Conservation (phyloP, 208 protist species). For the Strigomonas galati region DNA sequence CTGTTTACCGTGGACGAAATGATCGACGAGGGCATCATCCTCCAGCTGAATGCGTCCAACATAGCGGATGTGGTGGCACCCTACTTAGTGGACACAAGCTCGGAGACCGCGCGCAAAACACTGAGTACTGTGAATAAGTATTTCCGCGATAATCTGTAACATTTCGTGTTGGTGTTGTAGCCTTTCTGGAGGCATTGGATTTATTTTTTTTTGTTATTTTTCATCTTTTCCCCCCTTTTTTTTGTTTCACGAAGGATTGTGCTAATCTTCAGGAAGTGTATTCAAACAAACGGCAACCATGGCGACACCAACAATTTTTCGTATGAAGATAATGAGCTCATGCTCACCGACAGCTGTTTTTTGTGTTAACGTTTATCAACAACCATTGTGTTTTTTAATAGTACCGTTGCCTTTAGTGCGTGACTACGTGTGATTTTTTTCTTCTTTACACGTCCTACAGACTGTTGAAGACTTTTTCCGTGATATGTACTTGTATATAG, state of each 20-base stretch:
- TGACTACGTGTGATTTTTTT: background rate
- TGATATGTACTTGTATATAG: background rate
- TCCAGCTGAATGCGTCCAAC: conserved; percentile 64
- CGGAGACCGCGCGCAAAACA: conserved; percentile 60
- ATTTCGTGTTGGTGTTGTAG: background rate
- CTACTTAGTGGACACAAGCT: conserved; percentile 50
- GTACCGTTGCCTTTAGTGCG: background rate
- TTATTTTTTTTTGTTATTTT: background rate
- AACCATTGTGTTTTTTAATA: no score
- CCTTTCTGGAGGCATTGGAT: background rate
- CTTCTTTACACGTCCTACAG: background rate
- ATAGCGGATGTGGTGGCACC: conserved; percentile 60
- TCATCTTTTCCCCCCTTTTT: background rate
- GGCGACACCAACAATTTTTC: no score
- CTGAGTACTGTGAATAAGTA: conserved; percentile 84
- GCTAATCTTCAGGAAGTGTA: no score
- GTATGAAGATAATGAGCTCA: no score
- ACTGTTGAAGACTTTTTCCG: conserved; percentile 4
- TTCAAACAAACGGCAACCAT: no score
- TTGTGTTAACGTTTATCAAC: no score
- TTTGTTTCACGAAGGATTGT: no score
- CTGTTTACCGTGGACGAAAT: conserved; percentile 87
- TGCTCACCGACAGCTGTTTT: no score
- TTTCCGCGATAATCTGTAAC: conserved; percentile 73
- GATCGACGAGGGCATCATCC: conserved; percentile 88